Evolutionary conservation across 257 asterid species (phyloP).

Genomic region (Sherardia arvensis): DNA sequence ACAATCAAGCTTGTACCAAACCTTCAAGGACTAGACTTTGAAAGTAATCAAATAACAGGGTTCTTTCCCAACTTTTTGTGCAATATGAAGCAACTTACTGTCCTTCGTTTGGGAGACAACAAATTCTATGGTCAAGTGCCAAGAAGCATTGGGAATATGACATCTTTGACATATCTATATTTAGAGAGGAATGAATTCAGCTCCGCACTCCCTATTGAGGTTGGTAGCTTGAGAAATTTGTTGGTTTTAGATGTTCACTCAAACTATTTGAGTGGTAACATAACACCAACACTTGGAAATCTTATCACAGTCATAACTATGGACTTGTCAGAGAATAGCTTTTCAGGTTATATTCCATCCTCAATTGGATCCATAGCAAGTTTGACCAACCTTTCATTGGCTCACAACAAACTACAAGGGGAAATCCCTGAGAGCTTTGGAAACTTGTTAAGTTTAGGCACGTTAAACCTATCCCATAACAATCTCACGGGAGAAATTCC

Average conservation of each 20-base stretch:
- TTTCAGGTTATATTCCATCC: not conserved
- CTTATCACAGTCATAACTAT: not conserved
- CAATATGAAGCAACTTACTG: not conserved
- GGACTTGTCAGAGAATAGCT: not conserved
- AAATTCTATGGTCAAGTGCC: not conserved
- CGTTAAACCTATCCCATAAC: not conserved
- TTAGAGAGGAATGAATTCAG: not conserved
- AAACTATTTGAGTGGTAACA: not conserved
- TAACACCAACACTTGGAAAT: not conserved
- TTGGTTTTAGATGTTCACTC: not conserved
- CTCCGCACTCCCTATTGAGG: not conserved
- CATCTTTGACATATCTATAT: not conserved
- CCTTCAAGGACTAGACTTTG: constrained; percentile 1
- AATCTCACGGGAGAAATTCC: not conserved
- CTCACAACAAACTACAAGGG: not conserved
- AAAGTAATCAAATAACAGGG: not conserved
- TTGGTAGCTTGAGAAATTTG: not conserved
- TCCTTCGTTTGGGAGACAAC: not conserved
- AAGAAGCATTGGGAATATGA: constrained; percentile 1
- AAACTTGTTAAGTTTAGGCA: not conserved
- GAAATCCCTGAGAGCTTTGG: not conserved
- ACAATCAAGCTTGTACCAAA: not conserved
- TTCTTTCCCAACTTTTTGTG: not conserved
- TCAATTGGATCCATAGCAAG: not conserved
- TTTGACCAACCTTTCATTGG: not conserved